A percentile compares a stretch with the other conserved stretches of the same genome.
These are phyloP conservation scores for Alisma plantagoaquatica DNA, from an alignment of 106 monocot species.

Conservation along the genomic window DNA sequence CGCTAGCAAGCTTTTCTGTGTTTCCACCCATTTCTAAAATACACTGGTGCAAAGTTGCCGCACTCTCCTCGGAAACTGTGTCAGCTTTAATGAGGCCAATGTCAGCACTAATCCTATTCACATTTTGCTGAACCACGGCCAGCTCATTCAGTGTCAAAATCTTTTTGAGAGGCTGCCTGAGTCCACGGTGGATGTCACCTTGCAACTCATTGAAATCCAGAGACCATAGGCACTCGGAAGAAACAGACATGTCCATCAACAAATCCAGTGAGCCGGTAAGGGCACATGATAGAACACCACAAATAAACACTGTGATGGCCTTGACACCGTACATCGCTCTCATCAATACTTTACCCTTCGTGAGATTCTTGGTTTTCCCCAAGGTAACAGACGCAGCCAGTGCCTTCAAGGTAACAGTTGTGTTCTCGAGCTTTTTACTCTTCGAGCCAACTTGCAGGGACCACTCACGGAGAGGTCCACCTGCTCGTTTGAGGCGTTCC, in stretches of 20 bases:
- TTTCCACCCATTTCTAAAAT: conserved; percentile 18
- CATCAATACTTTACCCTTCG: conserved; percentile 66
- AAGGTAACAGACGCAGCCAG: conserved; percentile 29
- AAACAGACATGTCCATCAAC: conserved; percentile 39
- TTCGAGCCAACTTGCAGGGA: conserved; percentile 13
- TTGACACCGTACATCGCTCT: conserved; percentile 68
- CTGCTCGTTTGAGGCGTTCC: conserved; percentile 26
- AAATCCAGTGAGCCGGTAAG: conserved; percentile 33
- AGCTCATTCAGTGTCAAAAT: conserved; percentile 34
- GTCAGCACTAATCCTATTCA: not conserved
- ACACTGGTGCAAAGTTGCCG: not conserved
- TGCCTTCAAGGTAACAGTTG: conserved; percentile 18
- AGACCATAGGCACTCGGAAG: conserved; percentile 53
- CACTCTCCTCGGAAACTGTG: not conserved
- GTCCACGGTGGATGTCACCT: conserved; percentile 20
- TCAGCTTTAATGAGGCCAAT: not conserved
- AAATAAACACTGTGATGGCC: conserved; percentile 47
- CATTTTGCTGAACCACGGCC: conserved; percentile 30
- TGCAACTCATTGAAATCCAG: conserved; percentile 43
- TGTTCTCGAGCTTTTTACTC: conserved; percentile 38
- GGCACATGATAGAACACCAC: conserved; percentile 33
- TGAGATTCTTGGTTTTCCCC: conserved; percentile 45
- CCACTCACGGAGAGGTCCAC: conserved; percentile 46
- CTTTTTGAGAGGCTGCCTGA: conserved; percentile 10
- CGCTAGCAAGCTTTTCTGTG: conserved; percentile 22